phyloP scores from a whole-genome alignment of 345 rosid genomes.

The Citrus cavaleriei region DNA sequence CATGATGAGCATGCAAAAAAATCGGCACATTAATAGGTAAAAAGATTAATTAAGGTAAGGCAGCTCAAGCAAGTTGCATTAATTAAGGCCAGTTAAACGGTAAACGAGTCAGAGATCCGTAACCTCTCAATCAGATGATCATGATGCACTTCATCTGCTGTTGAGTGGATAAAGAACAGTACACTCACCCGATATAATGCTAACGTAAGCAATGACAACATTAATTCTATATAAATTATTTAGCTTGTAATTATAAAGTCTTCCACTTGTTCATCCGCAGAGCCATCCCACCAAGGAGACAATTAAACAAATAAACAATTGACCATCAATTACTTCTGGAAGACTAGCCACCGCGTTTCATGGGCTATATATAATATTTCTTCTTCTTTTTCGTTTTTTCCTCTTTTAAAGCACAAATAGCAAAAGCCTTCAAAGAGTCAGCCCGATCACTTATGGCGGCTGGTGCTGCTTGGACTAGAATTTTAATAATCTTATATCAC shows the following conservation, averaged over 20 bases:
- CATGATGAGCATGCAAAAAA: background rate
- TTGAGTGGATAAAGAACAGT: background rate
- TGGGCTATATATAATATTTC: no score
- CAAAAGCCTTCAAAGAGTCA: background rate
- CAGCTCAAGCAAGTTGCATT: background rate
- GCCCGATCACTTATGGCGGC: background rate
- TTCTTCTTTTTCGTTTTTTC: no score
- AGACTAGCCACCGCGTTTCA: no score
- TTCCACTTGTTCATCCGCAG: background rate
- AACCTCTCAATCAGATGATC: no score
- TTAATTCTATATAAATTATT: background rate
- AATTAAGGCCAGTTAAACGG: no score
- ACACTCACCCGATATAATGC: background rate
- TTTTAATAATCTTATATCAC: no score
- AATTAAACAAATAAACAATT: background rate
- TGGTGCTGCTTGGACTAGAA: background rate
- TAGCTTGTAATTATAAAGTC: background rate
- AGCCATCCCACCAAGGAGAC: background rate
- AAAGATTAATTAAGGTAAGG: background rate
- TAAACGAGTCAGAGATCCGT: no score
- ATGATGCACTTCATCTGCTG: no score
- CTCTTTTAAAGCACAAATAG: background rate
- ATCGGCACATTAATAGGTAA: background rate
- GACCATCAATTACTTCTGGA: background rate
- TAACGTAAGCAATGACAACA: constrained; percentile 18